A percentile compares a stretch with the other conserved stretches of the same genome.
Conservation (phyloP, 441 rosid species). For the Croton setiger region DNA sequence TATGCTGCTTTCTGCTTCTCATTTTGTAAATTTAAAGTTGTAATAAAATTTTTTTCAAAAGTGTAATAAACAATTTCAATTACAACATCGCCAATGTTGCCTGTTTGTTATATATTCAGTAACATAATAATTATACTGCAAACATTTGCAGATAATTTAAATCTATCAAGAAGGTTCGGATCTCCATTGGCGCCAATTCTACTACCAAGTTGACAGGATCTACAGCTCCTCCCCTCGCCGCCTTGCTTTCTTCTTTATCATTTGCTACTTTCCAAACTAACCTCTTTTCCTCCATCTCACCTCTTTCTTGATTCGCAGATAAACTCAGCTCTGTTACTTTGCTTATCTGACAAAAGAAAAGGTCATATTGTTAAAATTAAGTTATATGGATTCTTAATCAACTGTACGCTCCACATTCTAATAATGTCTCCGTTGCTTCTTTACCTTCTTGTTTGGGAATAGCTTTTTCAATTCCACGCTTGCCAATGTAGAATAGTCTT, state of each 20-base stretch:
- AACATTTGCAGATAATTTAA: slow-evolving; percentile 29
- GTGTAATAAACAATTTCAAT: too few relatives aligned
- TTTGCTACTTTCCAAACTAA: slow-evolving; percentile 76
- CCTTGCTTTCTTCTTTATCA: slow-evolving; percentile 33
- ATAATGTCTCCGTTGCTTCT: slow-evolving; percentile 1
- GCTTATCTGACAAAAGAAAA: slow-evolving; percentile 35
- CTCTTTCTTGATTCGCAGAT: slow-evolving; percentile 79
- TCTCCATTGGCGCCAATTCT: slow-evolving; percentile 88
- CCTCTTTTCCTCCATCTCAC: slow-evolving; percentile 65
- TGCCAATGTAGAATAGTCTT: slow-evolving; percentile 62
- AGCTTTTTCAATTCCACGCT: slow-evolving; percentile 69
- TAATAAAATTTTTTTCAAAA: too few relatives aligned
- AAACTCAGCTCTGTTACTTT: slow-evolving; percentile 62
- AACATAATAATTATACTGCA: too few relatives aligned
- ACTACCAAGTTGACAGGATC: slow-evolving; percentile 52
- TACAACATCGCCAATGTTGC: too few relatives aligned
- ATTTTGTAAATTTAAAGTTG: too few relatives aligned
- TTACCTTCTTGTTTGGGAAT: slow-evolving; percentile 60
- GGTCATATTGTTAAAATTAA: neutral
- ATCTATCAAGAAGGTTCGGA: slow-evolving; percentile 62
- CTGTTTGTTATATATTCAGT: too few relatives aligned
- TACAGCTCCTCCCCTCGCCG: slow-evolving; percentile 52
- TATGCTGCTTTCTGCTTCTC: too few relatives aligned
- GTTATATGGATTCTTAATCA: neutral
- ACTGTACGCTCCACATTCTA: neutral